A percentile compares a stretch with the other conserved stretches of the same genome.
Evolutionary conservation across 1,139 yeast genomes (phyloP).

Genomic region (Diutina rugosa): DNA sequence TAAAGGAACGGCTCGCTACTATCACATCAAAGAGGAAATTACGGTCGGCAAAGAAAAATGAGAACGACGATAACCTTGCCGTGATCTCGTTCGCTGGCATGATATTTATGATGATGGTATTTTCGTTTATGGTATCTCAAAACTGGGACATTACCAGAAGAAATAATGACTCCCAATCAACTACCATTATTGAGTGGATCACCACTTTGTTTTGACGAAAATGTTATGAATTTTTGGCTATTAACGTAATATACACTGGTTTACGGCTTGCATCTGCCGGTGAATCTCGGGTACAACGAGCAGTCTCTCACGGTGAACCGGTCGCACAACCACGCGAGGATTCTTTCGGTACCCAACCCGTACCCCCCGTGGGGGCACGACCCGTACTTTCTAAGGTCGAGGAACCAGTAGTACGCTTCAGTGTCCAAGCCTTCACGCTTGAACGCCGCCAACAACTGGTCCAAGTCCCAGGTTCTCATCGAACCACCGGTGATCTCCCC

Average conservation of each 20-base stretch:
- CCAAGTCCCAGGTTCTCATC: constrained; percentile 81
- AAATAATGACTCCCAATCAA: too few relatives aligned
- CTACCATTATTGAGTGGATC: too few relatives aligned
- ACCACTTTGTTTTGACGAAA: too few relatives aligned
- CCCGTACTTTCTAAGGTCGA: constrained; percentile 93
- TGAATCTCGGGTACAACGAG: constrained; percentile 91
- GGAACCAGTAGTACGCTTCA: constrained; percentile 84
- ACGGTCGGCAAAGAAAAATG: too few relatives aligned
- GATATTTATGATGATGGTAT: too few relatives aligned
- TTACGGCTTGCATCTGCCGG: constrained; percentile 95
- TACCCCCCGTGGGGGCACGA: constrained; percentile 98
- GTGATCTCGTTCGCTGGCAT: too few relatives aligned
- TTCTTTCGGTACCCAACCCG: constrained; percentile 96
- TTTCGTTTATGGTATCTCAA: too few relatives aligned
- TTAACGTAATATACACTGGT: not conserved
- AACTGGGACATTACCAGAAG: too few relatives aligned
- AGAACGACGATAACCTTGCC: too few relatives aligned
- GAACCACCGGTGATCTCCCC: constrained; percentile 99
- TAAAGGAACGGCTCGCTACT: too few relatives aligned
- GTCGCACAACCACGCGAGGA: constrained; percentile 95
- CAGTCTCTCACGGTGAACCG: constrained; percentile 97
- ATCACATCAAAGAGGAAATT: too few relatives aligned
- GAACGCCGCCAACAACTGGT: constrained; percentile 81
- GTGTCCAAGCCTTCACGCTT: constrained; percentile 83
- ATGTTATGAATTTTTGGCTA: too few relatives aligned